Base-by-base conservation (phyloP, 2,329 filamentous ascomycete genomes). In the Penicillium sp. region DNA sequence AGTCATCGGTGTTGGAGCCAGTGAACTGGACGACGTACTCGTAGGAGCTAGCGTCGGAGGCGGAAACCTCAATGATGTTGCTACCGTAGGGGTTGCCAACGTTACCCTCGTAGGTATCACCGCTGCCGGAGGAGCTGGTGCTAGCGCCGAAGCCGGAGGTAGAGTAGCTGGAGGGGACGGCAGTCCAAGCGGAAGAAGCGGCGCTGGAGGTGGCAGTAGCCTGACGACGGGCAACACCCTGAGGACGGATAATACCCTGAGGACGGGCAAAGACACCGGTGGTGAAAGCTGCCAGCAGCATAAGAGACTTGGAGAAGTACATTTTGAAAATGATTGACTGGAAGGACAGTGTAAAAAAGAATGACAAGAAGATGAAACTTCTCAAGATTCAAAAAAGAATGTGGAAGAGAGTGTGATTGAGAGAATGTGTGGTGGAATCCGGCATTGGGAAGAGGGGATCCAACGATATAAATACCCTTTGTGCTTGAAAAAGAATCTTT, bases 51-150 rank as follows among this genome's bases (percentile, higher is more conserved):
- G 69, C 71, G 1, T 71, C 63, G 48, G 58, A 52, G 55, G 65
- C 57, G 52, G 70, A 64, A 55, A 78, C 64, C 56, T 76, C 63
- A 58, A 76, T 71, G 55, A 75, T 73, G 69, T 76, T 74, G 71
- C 69, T 72, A 52, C 75, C 71, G 59, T 70, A 74, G n/a, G 74
- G 73, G 52, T 57, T 65, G 49, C 74, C 74, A 37, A 73, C 67
- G 61, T 76, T 76, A 56, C 74, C 74, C n/a, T 61, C 21, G 67
- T 74, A 76, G 58, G 65, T 68, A 37, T 65, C 64, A n/a, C 61
- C 64, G 31, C 57, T 59, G 37, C 63, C 60, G 21, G 56, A 59
- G 44, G 49, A 33, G 50, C 49, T 47, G 56, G 68, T 74, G 56
- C 42, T 60, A 26, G 48, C 49, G 42, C 74, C 74, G 59, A 76